A percentile compares a stretch with the other conserved stretches of the same genome.
phyloP scores from a whole-genome alignment of 1,284 basidiomycete species.

The Fistulina hepatica region DNA sequence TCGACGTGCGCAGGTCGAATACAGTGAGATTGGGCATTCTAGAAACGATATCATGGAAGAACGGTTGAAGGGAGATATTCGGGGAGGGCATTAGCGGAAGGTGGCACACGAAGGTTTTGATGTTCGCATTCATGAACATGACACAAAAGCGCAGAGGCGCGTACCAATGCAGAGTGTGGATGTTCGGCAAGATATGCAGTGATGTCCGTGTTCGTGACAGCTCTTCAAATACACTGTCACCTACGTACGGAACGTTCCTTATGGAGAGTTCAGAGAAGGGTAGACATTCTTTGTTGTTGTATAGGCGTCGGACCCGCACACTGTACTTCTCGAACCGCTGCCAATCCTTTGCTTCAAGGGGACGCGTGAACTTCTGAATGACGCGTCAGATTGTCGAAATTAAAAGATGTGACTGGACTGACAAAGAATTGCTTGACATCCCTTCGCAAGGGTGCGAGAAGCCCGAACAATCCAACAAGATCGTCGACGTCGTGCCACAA shows the following conservation, averaged over 20 bases:
- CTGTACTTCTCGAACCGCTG: conserved; percentile 42
- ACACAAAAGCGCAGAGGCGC: conserved; percentile 21
- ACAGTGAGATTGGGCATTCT: conserved; percentile 40
- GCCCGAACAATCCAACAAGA: conserved; percentile 32
- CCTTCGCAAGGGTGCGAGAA: conserved; percentile 32
- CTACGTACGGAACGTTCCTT: too few species aligned
- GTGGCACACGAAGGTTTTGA: conserved; percentile 23
- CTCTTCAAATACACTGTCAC: conserved; percentile 13
- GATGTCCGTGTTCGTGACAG: conserved; percentile 11
- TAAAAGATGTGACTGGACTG: background rate
- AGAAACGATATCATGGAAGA: conserved; percentile 38
- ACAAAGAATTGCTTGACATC: background rate
- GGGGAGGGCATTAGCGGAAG: conserved; percentile 3
- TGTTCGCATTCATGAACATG: conserved; percentile 30
- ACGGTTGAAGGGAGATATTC: conserved; percentile 13
- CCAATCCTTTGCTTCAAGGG: conserved; percentile 45
- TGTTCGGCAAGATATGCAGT: conserved; percentile 9
- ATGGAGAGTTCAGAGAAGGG: conserved; percentile 7
- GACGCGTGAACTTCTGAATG: conserved; percentile 26
- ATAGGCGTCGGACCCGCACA: conserved; percentile 37
- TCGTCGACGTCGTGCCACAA: conserved; percentile 41
- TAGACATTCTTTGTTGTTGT: background rate
- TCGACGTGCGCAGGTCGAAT: conserved; percentile 32
- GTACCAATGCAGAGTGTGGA: conserved; percentile 19
- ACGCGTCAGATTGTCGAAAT: background rate